A percentile compares a stretch with the other conserved stretches of the same genome.
Evolutionary conservation across 805 yeast species (phyloP).

Genomic region (Saturnispora hagleri): DNA sequence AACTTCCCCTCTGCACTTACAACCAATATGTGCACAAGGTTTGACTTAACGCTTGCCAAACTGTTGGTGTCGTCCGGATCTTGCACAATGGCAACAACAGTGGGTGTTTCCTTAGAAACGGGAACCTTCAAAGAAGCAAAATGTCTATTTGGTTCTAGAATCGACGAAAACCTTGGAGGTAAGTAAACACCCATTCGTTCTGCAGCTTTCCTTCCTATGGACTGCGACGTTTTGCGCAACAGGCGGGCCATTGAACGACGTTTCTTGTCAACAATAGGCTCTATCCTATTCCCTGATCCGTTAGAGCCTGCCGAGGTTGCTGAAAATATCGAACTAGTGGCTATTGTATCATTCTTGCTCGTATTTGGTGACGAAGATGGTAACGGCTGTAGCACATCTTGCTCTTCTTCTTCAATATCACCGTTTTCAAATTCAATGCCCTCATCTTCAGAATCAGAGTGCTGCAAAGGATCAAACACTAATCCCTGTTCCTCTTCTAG

Average conservation of each 20-base stretch:
- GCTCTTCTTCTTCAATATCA: constrained; percentile 2
- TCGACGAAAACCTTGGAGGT: constrained; percentile 76
- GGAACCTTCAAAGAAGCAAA: constrained; percentile 66
- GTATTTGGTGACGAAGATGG: not conserved
- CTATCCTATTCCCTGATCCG: constrained; percentile 27
- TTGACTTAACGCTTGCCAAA: constrained; percentile 11
- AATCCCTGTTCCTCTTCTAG: not conserved
- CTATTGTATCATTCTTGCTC: not conserved
- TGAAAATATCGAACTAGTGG: constrained; percentile 19
- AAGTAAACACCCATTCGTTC: constrained; percentile 83
- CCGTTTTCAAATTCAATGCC: constrained; percentile 12
- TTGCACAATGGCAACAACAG: constrained; percentile 37
- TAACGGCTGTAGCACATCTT: not conserved
- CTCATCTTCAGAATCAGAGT: constrained; percentile 29
- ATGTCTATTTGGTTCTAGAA: constrained; percentile 86
- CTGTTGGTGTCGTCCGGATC: constrained; percentile 13
- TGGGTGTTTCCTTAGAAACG: constrained; percentile 34
- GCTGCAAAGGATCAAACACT: not conserved
- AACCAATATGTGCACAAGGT: constrained; percentile 52
- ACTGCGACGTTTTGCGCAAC: constrained; percentile 70
- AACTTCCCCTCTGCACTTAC: constrained; percentile 82
- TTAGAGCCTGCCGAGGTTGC: constrained; percentile 22
- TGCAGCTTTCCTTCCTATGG: constrained; percentile 71
- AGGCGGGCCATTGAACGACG: constrained; percentile 67
- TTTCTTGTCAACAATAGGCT: constrained; percentile 63